Evolutionary conservation across 805 yeast species (phyloP).

Genomic region (Suhomyces pyralidae): DNA sequence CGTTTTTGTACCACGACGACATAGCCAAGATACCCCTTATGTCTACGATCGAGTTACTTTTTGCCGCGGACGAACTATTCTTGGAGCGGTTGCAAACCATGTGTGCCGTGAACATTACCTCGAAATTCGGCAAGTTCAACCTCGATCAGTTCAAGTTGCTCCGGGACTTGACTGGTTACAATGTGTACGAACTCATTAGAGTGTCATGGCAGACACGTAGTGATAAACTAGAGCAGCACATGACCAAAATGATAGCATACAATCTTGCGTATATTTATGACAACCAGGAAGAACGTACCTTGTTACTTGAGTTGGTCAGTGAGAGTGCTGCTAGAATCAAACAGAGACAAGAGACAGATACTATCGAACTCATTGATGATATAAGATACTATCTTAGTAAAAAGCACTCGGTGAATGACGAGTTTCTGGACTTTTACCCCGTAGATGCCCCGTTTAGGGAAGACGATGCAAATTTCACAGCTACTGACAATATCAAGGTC

Average conservation of each 20-base stretch:
- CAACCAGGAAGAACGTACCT: slow-evolving; percentile 26
- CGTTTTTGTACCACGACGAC: slow-evolving; percentile 60
- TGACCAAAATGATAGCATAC: slow-evolving; percentile 56
- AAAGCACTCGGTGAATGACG: slow-evolving; percentile 30
- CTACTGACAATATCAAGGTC: slow-evolving; percentile 15
- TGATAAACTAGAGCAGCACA: slow-evolving; percentile 61
- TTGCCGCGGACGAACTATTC: slow-evolving; percentile 56
- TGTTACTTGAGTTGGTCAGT: slow-evolving; percentile 20
- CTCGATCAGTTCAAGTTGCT: slow-evolving; percentile 17
- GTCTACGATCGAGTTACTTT: slow-evolving; percentile 53
- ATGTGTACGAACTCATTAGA: slow-evolving; percentile 55
- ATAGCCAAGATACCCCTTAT: slow-evolving; percentile 46
- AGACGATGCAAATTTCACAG: slow-evolving; percentile 5
- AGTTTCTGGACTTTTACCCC: slow-evolving; percentile 23
- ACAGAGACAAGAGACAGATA: slow-evolving; percentile 68
- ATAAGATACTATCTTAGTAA: slow-evolving; percentile 59
- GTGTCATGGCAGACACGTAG: slow-evolving; percentile 68
- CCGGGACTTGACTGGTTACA: slow-evolving; percentile 25
- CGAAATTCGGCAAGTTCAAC: slow-evolving; percentile 18
- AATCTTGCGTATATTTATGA: slow-evolving; percentile 38
- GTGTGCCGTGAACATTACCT: slow-evolving; percentile 52
- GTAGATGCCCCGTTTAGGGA: slow-evolving; percentile 10
- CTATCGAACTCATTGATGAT: slow-evolving; percentile 77
- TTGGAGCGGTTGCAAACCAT: slow-evolving; percentile 63
- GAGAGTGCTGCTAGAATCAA: slow-evolving; percentile 56